These are phyloP conservation scores for Capronia epimyces DNA, from an alignment of 2,329 filamentous ascomycete genomes.

Conservation along the genomic window DNA sequence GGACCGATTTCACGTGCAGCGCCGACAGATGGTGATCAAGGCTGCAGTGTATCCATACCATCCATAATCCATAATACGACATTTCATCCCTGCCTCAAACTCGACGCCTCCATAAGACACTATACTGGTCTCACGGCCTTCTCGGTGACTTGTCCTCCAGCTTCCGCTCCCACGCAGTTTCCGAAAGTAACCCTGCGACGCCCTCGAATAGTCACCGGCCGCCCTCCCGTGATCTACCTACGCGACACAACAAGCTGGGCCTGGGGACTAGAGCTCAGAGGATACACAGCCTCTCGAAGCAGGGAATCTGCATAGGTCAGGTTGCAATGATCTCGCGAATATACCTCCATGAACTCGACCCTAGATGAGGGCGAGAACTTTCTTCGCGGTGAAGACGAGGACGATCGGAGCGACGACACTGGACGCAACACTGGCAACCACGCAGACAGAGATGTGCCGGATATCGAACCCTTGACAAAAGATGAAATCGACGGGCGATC, in stretches of 20 bases:
- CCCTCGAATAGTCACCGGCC: no score
- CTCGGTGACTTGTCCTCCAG: no score
- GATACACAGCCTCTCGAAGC: not conserved
- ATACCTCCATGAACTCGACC: conserved; percentile 62
- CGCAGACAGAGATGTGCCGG: conserved; percentile 30
- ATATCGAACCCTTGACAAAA: conserved; percentile 13
- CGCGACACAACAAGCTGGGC: not conserved
- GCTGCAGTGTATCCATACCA: no score
- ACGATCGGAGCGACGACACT: conserved; percentile 38
- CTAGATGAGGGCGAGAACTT: conserved; percentile 56
- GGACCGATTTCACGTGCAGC: no score
- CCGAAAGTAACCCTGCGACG: not conserved
- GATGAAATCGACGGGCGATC: not conserved
- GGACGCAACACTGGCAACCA: conserved; percentile 21
- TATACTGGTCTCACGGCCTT: no score
- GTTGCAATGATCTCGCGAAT: conserved; percentile 26
- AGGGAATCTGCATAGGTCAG: not conserved
- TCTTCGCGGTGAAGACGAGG: conserved; percentile 49
- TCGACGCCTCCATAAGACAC: no score
- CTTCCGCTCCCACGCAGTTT: no score
- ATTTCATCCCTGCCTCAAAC: no score
- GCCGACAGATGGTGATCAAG: no score
- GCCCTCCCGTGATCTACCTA: not conserved
- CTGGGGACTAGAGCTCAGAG: not conserved
- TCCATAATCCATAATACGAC: no score